A percentile compares a stretch with the other conserved stretches of the same genome.
phyloP scores from a whole-genome alignment of 2,329 filamentous ascomycete genomes.

The Calycina herbarum region DNA sequence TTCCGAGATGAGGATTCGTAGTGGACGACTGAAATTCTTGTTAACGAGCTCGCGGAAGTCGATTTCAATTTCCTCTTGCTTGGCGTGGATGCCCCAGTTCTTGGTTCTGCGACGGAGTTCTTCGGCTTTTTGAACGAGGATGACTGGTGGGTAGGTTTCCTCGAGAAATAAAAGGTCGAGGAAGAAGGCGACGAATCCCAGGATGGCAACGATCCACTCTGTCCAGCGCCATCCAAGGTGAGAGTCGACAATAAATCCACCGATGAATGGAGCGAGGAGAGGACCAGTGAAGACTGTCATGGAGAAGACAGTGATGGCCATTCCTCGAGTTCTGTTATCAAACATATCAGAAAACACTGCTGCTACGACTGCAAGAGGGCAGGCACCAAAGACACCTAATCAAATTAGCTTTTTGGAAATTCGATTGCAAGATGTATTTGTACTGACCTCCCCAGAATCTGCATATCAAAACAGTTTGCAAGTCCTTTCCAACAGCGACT shows the following conservation, averaged over 20 bases:
- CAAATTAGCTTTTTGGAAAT: conserved; percentile 9
- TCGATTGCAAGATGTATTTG: background rate
- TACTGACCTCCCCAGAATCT: conserved; percentile 71
- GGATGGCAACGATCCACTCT: conserved; percentile 61
- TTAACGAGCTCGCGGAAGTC: conserved; percentile 62
- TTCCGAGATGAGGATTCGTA: conserved; percentile 58
- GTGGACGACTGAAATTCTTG: conserved; percentile 48
- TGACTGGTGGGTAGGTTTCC: conserved; percentile 70
- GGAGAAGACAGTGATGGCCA: conserved; percentile 58
- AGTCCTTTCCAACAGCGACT: conserved; percentile 63
- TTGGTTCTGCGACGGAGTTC: conserved; percentile 62
- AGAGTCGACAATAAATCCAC: conserved; percentile 64
- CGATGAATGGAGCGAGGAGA: conserved; percentile 66
- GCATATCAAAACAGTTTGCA: conserved; percentile 68
- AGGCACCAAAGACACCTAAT: conserved; percentile 62
- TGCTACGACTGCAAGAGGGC: conserved; percentile 66
- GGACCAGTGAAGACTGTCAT: conserved; percentile 68
- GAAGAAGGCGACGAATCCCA: conserved; percentile 60
- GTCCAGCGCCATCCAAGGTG: conserved; percentile 74
- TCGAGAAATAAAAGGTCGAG: conserved; percentile 63
- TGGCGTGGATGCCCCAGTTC: conserved; percentile 72
- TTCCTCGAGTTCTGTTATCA: conserved; percentile 60
- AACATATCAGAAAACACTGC: conserved; percentile 74
- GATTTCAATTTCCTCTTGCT: conserved; percentile 70
- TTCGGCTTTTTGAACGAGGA: conserved; percentile 60